Base-by-base conservation (phyloP, 2,329 filamentous ascomycete genomes). In the Ascochyta clinopodiicola region DNA sequence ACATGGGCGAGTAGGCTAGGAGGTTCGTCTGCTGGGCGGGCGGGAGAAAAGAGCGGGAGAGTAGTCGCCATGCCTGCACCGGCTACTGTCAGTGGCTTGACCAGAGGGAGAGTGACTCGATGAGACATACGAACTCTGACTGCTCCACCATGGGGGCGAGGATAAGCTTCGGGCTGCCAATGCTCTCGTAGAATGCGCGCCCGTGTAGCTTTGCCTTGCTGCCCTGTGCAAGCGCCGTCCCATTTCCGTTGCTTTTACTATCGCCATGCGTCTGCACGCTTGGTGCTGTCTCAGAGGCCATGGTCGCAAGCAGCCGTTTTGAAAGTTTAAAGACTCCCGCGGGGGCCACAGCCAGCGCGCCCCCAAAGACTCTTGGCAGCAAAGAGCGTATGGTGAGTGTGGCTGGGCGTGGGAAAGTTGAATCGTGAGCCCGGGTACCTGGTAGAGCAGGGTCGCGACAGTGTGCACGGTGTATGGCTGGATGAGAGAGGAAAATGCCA, bases 101-200 rank as follows among this genome's bases (percentile, higher is more conserved):
- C 17, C 15, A 10, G 27, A 22, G 15, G 12, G 24, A 27, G n/a
- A 9, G 27, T 29, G 21, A 42, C 44, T 43, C 37, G 48, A 60
- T 46, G 54, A 59, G 81, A 70, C 88, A 63, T 81, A 96, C 93
- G 80, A 98, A 97, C 80, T 99, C 95, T 29, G 92, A 97, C 76
- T 97, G 91, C 72, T 99, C 94, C 21, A 99, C 95, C 95, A 99
- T 99, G 32, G 95, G 95, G 31, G 95, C 95, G 51, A 99, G 84
- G 27, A 99, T 86, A 63, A 90, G 88, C 77, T 91, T 96, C 2
- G 95, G 95, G 57, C 89, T 93, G 21, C 95, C 95, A 59, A 99
- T 89, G 72, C 91, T 96, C 79, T 97, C 88, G 72, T 98, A 99
- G 74, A 99, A 98, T 12, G 90, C 90, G 54, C 95, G 83, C 0